These are phyloP conservation scores for Hypoxylon perforatum DNA, from an alignment of 495 filamentous ascomycete species.

Conservation along the genomic window DNA sequence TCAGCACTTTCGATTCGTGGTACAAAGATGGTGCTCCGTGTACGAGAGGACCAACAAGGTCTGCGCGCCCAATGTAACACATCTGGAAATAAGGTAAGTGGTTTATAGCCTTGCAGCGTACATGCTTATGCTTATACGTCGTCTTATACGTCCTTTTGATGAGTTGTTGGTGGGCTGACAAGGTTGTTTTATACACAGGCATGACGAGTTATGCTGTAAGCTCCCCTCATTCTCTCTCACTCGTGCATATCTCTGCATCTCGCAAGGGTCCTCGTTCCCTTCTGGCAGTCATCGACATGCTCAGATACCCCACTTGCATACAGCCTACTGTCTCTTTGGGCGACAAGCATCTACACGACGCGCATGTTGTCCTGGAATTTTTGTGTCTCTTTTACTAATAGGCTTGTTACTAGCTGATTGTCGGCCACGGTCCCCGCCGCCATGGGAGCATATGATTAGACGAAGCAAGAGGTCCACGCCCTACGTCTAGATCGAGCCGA, in stretches of 20 bases:
- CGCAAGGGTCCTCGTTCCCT: slow-evolving; percentile 23
- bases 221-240: slow-evolving; percentile 8
- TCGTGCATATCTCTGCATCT: slow-evolving; percentile 4
- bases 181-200: slow-evolving; percentile 23
- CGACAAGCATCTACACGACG: too few species aligned
- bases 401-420: slow-evolving; percentile 37
- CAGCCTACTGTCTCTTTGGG: too few species aligned
- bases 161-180: slow-evolving; percentile 19
- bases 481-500: slow-evolving; percentile 29
- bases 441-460: slow-evolving; percentile 48
- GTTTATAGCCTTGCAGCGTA: slow-evolving; percentile 22
- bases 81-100: slow-evolving; percentile 46
- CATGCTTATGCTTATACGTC: slow-evolving; percentile 9
- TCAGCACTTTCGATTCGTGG: slow-evolving; percentile 48
- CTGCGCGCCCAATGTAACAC: slow-evolving; percentile 47
- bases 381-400: slow-evolving; percentile 16
- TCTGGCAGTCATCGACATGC: slow-evolving; percentile 22
- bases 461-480: slow-evolving; percentile 39
- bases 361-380: not conserved
- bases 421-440: slow-evolving; percentile 40
- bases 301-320: slow-evolving; percentile 8
- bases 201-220: slow-evolving; percentile 49
- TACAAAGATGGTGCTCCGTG: slow-evolving; percentile 45
- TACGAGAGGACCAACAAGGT: slow-evolving; percentile 47
- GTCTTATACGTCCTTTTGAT: slow-evolving; percentile 30